phyloP scores from a whole-genome alignment of 805 yeast genomes.

The Ogataea dorogensis region DNA sequence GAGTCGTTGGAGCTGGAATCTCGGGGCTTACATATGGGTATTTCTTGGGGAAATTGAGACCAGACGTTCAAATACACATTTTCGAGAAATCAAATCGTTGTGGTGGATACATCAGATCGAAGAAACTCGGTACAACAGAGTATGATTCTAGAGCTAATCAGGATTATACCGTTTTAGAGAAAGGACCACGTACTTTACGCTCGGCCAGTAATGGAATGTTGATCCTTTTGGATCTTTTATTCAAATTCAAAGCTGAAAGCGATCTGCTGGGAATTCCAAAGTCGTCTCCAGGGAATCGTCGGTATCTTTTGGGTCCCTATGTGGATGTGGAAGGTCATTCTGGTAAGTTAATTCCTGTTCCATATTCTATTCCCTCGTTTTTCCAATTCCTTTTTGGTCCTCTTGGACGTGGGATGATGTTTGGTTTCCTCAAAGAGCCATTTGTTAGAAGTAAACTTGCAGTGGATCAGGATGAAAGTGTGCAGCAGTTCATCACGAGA shows the following conservation, averaged over 20 bases:
- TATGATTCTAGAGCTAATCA: slow-evolving; percentile 25
- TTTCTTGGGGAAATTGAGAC: slow-evolving; percentile 67
- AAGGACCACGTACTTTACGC: slow-evolving; percentile 88
- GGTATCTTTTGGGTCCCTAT: slow-evolving; percentile 52
- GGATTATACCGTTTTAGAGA: slow-evolving; percentile 52
- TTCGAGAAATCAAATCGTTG: slow-evolving; percentile 53
- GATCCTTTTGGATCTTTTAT: slow-evolving; percentile 59
- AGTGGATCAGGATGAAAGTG: slow-evolving; percentile 59
- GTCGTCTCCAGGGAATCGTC: slow-evolving; percentile 63
- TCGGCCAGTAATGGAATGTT: slow-evolving; percentile 80
- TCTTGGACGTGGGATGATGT: slow-evolving; percentile 33
- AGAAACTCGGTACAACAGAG: slow-evolving; percentile 33
- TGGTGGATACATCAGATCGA: slow-evolving; percentile 82
- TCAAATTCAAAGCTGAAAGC: slow-evolving; percentile 45
- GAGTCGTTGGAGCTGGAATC: slow-evolving; percentile 84
- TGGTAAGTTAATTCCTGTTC: slow-evolving; percentile 52
- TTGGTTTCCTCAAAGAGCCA: slow-evolving; percentile 51
- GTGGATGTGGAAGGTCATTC: slow-evolving; percentile 24
- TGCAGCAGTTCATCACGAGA: slow-evolving; percentile 63
- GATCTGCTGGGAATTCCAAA: slow-evolving; percentile 59
- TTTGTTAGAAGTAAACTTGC: slow-evolving; percentile 35
- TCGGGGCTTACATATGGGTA: slow-evolving; percentile 79
- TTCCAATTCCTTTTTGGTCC: slow-evolving; percentile 30
- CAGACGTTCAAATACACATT: slow-evolving; percentile 66
- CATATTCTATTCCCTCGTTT: slow-evolving; percentile 38